A percentile compares a stretch with the other conserved stretches of the same genome.
phyloP scores from a whole-genome alignment of 2,329 filamentous ascomycete species.

The Pestalotiopsis sp. region DNA sequence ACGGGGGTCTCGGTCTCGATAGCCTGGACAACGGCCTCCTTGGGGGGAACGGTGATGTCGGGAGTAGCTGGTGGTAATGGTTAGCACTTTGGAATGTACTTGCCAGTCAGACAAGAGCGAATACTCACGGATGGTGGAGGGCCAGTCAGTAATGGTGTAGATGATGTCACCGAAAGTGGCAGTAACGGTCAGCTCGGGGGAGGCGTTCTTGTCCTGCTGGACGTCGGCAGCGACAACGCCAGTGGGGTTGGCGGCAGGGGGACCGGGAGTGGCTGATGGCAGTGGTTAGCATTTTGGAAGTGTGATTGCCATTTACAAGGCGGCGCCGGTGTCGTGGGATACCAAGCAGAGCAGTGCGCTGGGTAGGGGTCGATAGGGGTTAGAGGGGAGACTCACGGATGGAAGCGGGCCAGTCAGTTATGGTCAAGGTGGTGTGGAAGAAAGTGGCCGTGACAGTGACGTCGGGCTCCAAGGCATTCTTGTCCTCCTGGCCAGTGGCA shows the following conservation, averaged over 20 bases:
- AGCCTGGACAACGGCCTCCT: neutral
- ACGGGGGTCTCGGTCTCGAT: no score
- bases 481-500: neutral
- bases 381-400: neutral
- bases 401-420: neutral
- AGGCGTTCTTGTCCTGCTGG: neutral
- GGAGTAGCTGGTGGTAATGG: no score
- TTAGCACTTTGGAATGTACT: neutral
- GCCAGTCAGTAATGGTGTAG: neutral
- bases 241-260: neutral
- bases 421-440: neutral
- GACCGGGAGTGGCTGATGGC: neutral
- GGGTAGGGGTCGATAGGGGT: no score
- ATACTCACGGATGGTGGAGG: neutral
- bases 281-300: neutral
- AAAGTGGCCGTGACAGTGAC: neutral
- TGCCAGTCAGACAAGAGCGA: neutral
- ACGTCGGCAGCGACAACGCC: neutral
- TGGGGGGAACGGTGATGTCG: neutral
- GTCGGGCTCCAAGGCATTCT: neutral
- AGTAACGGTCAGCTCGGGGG: neutral
- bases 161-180: neutral
- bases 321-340: no score
- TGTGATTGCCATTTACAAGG: neutral
- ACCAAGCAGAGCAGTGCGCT: no score